These are phyloP conservation scores for Mycena galericulata DNA, from an alignment of 768 basidiomycete species.

Conservation along the genomic window DNA sequence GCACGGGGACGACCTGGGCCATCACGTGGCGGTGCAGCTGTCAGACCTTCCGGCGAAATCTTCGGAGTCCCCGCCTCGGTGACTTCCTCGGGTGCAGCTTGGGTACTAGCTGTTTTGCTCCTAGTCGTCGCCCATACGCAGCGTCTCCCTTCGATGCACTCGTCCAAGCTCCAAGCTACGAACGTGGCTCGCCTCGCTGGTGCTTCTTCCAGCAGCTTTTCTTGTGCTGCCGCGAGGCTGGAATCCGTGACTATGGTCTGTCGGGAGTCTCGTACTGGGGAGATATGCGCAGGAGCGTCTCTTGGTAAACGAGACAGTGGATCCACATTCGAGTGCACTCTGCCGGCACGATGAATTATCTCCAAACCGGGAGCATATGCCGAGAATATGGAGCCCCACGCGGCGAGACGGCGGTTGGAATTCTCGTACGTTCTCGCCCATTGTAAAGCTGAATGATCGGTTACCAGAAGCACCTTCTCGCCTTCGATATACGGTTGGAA, in stretches of 20 bases:
- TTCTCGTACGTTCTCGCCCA: constrained; percentile 28
- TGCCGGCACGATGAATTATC: constrained; percentile 14
- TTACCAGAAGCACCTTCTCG: constrained; percentile 32
- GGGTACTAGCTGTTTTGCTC: not conserved
- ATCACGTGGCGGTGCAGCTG: not conserved
- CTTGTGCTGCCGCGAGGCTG: not conserved
- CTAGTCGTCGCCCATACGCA: not conserved
- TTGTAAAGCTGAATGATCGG: too few relatives aligned
- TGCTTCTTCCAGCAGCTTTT: not conserved
- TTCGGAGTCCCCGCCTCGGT: too few relatives aligned
- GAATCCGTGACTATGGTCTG: not conserved
- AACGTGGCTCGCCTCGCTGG: constrained; percentile 1
- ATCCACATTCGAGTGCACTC: constrained; percentile 17
- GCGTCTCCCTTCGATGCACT: not conserved
- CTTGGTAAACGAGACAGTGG: not conserved
- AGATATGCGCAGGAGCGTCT: not conserved
- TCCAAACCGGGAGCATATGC: constrained; percentile 3
- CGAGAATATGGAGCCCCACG: constrained; percentile 43
- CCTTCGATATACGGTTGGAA: constrained; percentile 48
- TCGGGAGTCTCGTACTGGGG: not conserved
- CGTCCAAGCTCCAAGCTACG: not conserved
- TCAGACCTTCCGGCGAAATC: not conserved
- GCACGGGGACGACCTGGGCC: too few relatives aligned
- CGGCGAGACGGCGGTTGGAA: constrained; percentile 25
- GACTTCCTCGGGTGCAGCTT: too few relatives aligned